Evolutionary conservation across 352 stramenopile genomes (phyloP).

Genomic region (Phytopythium delawarense): DNA sequence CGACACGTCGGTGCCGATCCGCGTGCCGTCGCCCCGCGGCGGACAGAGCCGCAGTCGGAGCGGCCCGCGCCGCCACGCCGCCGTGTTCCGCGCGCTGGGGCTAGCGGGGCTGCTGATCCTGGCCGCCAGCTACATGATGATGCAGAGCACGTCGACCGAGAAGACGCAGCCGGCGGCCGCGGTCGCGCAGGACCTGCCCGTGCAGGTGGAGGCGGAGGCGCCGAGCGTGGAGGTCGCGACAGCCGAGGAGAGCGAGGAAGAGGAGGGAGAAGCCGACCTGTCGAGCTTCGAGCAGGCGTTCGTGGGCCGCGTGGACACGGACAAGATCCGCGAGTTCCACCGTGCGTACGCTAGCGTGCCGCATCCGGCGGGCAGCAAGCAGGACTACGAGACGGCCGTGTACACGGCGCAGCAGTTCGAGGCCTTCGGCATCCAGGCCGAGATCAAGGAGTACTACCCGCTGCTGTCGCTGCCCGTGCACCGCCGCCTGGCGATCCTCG

Average conservation of each 20-base stretch:
- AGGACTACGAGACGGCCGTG: slow-evolving; percentile 27
- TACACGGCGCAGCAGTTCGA: slow-evolving; percentile 28
- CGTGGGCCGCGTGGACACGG: slow-evolving; percentile 7
- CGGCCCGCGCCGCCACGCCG: not conserved
- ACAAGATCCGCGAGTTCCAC: slow-evolving; percentile 22
- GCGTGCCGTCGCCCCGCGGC: not conserved
- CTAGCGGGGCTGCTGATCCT: slow-evolving; percentile 8
- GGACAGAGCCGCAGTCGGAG: not conserved
- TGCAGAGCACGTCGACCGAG: not conserved
- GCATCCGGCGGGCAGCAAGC: slow-evolving; percentile 23
- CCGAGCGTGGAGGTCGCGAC: not conserved
- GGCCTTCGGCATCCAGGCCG: slow-evolving; percentile 41
- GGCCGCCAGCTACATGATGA: slow-evolving; percentile 6
- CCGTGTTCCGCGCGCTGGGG: slow-evolving; percentile 1
- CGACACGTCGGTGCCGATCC: not conserved
- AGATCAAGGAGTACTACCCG: slow-evolving; percentile 54
- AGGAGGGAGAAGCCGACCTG: not conserved
- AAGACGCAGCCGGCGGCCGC: not conserved
- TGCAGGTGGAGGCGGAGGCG: not conserved
- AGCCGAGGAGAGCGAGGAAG: not conserved
- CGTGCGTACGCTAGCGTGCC: slow-evolving; percentile 29
- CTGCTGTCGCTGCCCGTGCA: slow-evolving; percentile 56
- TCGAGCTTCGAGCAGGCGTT: slow-evolving; percentile 8
- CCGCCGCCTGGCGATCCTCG: slow-evolving; percentile 31
- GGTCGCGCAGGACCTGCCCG: not conserved